Evolutionary conservation across 1,139 yeast genomes (phyloP), one percentile per base, ranked within the genome.

Genomic region (Geotrichum bryndzae): DNA sequence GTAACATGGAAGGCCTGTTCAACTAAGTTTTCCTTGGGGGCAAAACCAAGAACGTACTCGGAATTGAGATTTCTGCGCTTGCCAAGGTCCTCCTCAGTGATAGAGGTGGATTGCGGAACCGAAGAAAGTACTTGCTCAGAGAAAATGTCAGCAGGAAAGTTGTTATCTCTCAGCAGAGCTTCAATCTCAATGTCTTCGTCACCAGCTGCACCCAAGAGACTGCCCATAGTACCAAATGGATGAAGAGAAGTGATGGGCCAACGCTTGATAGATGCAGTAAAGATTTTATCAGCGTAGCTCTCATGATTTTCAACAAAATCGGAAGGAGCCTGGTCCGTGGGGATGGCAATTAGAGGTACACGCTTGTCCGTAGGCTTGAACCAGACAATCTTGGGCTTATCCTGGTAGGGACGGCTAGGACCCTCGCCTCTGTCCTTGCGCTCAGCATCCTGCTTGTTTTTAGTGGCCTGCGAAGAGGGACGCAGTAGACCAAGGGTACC

Each of bases 181-280:
- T 88, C 96, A 67, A 91, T 84, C 73, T 91, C 97, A 58, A 94
- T 89, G 45, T 82, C 79, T 5, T 86, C 82, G 66, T 88, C 94
- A 67, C 87, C 90, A 69, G 89, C 85, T 57, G 84, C 82, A 41
- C 99, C 99, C 67, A 94, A 79, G 69, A 88, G 90, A 61, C 92
- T 90, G 45, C 92, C 88, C 65, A 94, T 79, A 38, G 97, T 92
- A 69, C 99, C 99, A 71, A 94, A 94, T 2, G 99, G 99, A 78
- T 94, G 99, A 73, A 94, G 82, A 0, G 98, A 92, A 23, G 99
- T 94, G 75, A 94, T 94, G 73, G 99, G 99, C 99, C 99, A 94
- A 76, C 99, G 87, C 74, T 94, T 94, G 70, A 94, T 94, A 2
- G 96, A 88, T 0, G 98, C 98, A 65, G 94, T 95, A 72, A 94